A percentile compares a stretch with the other conserved stretches of the same genome.
These are phyloP conservation scores for Hypocreales sp. DNA, from an alignment of 2,329 filamentous ascomycete species.

Conservation along the genomic window DNA sequence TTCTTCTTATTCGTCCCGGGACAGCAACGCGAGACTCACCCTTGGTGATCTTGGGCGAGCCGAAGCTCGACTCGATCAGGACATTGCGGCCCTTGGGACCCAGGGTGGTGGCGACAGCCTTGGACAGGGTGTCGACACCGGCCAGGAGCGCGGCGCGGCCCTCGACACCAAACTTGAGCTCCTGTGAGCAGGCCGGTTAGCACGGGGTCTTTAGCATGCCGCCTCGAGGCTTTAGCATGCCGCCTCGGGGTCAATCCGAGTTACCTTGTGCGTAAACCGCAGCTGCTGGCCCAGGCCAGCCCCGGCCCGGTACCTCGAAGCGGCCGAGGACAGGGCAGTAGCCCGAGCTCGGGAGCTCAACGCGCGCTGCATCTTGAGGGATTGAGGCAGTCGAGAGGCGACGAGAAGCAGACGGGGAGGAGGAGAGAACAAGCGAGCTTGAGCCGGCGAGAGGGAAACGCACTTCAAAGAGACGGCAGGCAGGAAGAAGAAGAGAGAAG, in stretches of 20 bases:
- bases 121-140: constrained; percentile 93
- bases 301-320: constrained; percentile 47
- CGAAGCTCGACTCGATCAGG: constrained; percentile 94
- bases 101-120: constrained; percentile 87
- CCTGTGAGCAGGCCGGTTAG: constrained; percentile 34
- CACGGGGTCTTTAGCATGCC: too few relatives aligned
- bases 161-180: constrained; percentile 97
- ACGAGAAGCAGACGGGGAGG: neutral
- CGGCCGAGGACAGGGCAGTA: constrained; percentile 59
- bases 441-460: constrained; percentile 1
- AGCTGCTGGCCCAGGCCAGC: constrained; percentile 69
- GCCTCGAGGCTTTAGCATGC: too few relatives aligned
- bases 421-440: constrained; percentile 9
- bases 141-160: constrained; percentile 74
- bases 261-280: constrained; percentile 97
- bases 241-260: too few relatives aligned
- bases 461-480: too few relatives aligned
- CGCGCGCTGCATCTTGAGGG: constrained; percentile 80
- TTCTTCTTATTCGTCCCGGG: too few relatives aligned
- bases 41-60: constrained; percentile 99
- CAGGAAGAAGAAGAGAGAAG: constrained; percentile 7
- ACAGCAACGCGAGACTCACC: constrained; percentile 45
- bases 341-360: constrained; percentile 68
- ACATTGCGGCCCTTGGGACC: constrained; percentile 98
- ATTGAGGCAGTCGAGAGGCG: neutral